Evolutionary conservation across 345 rosid genomes (phyloP).

Genomic region (Dovyalis caffra): DNA sequence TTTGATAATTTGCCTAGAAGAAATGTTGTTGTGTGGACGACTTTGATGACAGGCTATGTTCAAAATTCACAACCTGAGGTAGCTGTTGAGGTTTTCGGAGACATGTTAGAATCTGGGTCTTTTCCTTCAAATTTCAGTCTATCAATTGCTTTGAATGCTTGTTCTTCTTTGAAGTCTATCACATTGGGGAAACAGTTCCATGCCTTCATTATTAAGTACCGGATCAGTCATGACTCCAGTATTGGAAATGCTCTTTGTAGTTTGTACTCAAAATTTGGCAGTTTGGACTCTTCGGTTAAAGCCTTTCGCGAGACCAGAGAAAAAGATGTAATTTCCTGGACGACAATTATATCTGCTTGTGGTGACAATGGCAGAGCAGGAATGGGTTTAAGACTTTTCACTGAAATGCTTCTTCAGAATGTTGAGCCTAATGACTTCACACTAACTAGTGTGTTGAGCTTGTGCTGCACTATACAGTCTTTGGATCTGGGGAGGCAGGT

Average conservation of each 20-base stretch:
- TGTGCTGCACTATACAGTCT: slow-evolving; percentile 38
- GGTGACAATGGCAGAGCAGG: slow-evolving; percentile 39
- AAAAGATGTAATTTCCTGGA: slow-evolving; percentile 59
- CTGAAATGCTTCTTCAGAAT: slow-evolving; percentile 41
- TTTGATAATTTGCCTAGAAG: slow-evolving; percentile 34
- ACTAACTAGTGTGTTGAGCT: slow-evolving; percentile 44
- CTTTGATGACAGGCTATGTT: slow-evolving; percentile 47
- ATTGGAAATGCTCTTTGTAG: slow-evolving; percentile 63
- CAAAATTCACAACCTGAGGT: slow-evolving; percentile 42
- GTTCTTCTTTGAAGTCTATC: slow-evolving; percentile 33
- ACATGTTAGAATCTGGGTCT: slow-evolving; percentile 44
- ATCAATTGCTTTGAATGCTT: slow-evolving; percentile 48
- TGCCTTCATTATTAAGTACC: slow-evolving; percentile 46
- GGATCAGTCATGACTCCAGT: slow-evolving; percentile 38
- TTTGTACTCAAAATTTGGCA: slow-evolving; percentile 48
- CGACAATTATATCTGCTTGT: slow-evolving; percentile 47
- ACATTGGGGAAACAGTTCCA: slow-evolving; percentile 54
- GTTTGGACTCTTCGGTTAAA: slow-evolving; percentile 37
- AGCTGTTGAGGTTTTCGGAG: slow-evolving; percentile 37
- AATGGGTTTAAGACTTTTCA: slow-evolving; percentile 41
- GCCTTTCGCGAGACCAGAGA: slow-evolving; percentile 39
- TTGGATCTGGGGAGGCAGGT: slow-evolving; percentile 40
- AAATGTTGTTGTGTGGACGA: slow-evolving; percentile 46
- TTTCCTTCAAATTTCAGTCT: slow-evolving; percentile 50
- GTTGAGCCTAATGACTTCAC: slow-evolving; percentile 56